phyloP scores from a whole-genome alignment of 202 grass and related monocot genomes.

The Carex arenaria region DNA sequence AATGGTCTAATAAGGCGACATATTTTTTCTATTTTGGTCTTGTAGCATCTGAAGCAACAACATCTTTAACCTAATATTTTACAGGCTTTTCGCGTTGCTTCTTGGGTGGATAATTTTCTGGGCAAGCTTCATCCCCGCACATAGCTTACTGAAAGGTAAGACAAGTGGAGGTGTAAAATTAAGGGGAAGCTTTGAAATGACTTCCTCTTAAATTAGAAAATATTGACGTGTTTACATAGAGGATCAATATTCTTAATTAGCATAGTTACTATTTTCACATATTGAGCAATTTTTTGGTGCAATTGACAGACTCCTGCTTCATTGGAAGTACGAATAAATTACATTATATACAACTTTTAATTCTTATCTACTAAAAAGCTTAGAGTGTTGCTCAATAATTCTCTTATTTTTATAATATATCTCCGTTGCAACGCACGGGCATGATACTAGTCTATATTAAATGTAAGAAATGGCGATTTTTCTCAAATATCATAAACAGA shows the following conservation, averaged over 20 bases:
- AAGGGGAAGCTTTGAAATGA: slow-evolving; percentile 45
- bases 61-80: neutral
- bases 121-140: slow-evolving; percentile 73
- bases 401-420: too few species aligned
- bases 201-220: neutral
- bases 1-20: neutral
- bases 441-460: too few species aligned
- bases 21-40: neutral
- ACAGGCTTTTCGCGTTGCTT: slow-evolving; percentile 56
- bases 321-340: neutral
- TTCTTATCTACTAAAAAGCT: neutral
- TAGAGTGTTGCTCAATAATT: neutral
- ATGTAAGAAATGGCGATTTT: too few species aligned
- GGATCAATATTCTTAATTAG: neutral
- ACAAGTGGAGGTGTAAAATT: slow-evolving; percentile 75
- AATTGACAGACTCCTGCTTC: neutral
- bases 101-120: slow-evolving; percentile 85
- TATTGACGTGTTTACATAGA: neutral
- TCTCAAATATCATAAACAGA: neutral
- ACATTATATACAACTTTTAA: neutral
- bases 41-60: neutral
- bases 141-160: slow-evolving; percentile 82
- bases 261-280: neutral
- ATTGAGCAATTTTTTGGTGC: neutral
- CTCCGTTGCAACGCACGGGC: too few species aligned